These are phyloP conservation scores for Ensete ventricosum DNA, from an alignment of 176 grass and related monocot genomes.

Conservation along the genomic window DNA sequence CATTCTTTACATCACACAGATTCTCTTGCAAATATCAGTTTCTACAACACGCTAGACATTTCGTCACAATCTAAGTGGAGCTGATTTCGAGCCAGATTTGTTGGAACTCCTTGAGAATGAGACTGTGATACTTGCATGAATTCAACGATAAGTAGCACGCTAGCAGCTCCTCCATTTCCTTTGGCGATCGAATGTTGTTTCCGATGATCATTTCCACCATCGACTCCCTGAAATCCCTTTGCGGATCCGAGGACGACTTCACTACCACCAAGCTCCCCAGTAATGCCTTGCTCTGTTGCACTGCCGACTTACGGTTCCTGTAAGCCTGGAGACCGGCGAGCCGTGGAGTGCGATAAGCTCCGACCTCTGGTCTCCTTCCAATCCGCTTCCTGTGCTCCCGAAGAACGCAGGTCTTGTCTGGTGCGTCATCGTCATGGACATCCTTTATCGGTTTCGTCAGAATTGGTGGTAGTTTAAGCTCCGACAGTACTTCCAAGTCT, in stretches of 20 bases:
- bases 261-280: conserved; percentile 56
- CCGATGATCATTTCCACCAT: conserved; percentile 69
- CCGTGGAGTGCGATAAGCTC: background rate
- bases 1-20: no score
- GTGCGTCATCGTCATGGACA: background rate
- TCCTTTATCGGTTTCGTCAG: background rate
- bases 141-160: conserved; percentile 79
- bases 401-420: background rate
- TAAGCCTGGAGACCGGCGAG: background rate
- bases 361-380: conserved; percentile 13
- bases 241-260: conserved; percentile 53
- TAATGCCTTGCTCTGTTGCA: conserved; percentile 38
- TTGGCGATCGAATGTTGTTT: conserved; percentile 31
- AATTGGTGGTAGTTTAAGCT: conserved; percentile 36
- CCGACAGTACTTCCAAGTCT: conserved; percentile 17
- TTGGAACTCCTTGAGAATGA: conserved; percentile 64
- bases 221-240: conserved; percentile 66
- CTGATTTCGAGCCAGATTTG: conserved; percentile 32
- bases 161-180: conserved; percentile 53
- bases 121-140: conserved; percentile 51
- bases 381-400: conserved; percentile 14
- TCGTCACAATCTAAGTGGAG: no score
- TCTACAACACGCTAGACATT: no score
- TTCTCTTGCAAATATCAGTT: no score
- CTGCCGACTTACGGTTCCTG: conserved; percentile 12